phyloP scores from a whole-genome alignment of 2,329 filamentous ascomycete species.

The Hypoxylon sp. region DNA sequence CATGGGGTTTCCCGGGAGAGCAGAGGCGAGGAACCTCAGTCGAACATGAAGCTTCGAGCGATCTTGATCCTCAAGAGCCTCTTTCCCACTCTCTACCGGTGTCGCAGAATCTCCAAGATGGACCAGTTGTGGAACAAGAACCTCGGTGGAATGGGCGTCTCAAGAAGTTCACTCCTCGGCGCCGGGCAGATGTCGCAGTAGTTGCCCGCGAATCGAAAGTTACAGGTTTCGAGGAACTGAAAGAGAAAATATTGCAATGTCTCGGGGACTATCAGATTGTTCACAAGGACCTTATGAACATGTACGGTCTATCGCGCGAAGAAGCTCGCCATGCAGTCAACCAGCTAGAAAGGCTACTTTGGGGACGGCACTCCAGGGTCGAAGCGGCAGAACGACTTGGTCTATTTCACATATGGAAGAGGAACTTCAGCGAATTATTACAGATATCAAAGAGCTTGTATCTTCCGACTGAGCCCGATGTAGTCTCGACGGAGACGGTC shows the following conservation, averaged over 20 bases:
- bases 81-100: neutral
- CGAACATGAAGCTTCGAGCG: constrained; percentile 4
- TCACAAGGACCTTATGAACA: constrained; percentile 34
- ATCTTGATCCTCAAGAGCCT: neutral
- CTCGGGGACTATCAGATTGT: constrained; percentile 32
- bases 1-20: constrained; percentile 18
- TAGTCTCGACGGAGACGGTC: neutral
- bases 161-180: constrained; percentile 24
- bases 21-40: neutral
- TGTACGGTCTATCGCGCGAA: constrained; percentile 42
- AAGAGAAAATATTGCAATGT: constrained; percentile 42
- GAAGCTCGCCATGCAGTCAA: constrained; percentile 46
- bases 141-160: neutral
- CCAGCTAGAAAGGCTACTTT: constrained; percentile 48
- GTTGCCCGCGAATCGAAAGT: constrained; percentile 3
- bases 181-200: neutral
- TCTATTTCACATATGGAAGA: constrained; percentile 49
- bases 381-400: constrained; percentile 43
- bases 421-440: constrained; percentile 31
- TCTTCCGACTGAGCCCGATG: neutral
- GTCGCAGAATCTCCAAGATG: neutral
- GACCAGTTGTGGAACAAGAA: neutral
- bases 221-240: constrained; percentile 27
- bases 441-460: neutral
- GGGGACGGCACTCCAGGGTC: constrained; percentile 10